These are phyloP conservation scores for Dothistroma pini DNA, from an alignment of 2,329 filamentous ascomycete genomes.

Conservation along the genomic window DNA sequence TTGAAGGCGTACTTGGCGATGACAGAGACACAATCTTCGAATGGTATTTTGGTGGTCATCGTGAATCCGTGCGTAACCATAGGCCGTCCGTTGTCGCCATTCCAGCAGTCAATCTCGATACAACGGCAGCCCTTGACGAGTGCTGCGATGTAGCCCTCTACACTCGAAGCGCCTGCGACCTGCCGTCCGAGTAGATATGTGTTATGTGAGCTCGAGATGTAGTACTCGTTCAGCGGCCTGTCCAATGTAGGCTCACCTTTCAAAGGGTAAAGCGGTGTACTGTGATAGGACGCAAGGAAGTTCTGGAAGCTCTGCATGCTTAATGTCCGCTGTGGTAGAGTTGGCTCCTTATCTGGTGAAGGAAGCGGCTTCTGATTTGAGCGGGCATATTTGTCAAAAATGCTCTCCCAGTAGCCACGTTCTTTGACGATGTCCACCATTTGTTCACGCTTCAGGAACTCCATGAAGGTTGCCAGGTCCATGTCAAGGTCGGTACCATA, in stretches of 20 bases:
- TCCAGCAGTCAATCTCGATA: constrained; percentile 98
- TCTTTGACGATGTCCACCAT: constrained; percentile 70
- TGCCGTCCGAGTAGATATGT: constrained; percentile 93
- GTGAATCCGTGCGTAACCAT: constrained; percentile 89
- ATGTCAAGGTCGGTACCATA: constrained; percentile 55
- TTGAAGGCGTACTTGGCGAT: constrained; percentile 94
- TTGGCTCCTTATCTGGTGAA: constrained; percentile 41
- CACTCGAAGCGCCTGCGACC: constrained; percentile 82
- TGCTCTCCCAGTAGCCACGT: constrained; percentile 61
- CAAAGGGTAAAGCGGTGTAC: constrained; percentile 24
- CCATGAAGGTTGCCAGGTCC: constrained; percentile 67
- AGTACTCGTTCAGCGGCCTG: constrained; percentile 91
- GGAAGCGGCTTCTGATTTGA: constrained; percentile 37
- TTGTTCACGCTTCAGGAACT: constrained; percentile 71
- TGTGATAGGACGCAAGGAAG: constrained; percentile 63
- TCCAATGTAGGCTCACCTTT: constrained; percentile 54
- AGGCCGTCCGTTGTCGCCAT: constrained; percentile 81
- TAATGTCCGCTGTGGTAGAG: constrained; percentile 58
- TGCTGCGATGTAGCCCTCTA: constrained; percentile 90
- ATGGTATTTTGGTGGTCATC: constrained; percentile 81
- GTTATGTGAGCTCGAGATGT: constrained; percentile 97
- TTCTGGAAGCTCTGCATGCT: constrained; percentile 73
- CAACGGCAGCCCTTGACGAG: constrained; percentile 88
- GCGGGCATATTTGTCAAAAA: constrained; percentile 52
- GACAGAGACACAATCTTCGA: constrained; percentile 85